Evolutionary conservation across 768 basidiomycete species (phyloP).

Genomic region (Clavulina sp.): DNA sequence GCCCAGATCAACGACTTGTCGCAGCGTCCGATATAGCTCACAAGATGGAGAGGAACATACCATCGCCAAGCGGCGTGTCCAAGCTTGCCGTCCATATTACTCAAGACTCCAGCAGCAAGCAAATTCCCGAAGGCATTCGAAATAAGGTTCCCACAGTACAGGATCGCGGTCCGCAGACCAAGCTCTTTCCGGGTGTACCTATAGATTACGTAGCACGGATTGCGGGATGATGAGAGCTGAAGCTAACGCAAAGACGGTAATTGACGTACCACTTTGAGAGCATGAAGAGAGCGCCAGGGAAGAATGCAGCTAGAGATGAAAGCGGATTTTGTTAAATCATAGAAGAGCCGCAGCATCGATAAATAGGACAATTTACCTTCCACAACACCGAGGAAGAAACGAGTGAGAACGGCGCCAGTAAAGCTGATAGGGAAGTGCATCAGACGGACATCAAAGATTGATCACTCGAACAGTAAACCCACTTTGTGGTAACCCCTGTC

Average conservation of each 20-base stretch:
- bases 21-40: conserved; percentile 5
- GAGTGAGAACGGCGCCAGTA: conserved; percentile 40
- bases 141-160: conserved; percentile 57
- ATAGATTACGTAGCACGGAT: too few relatives aligned
- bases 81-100: conserved; percentile 47
- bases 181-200: conserved; percentile 63
- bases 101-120: conserved; percentile 61
- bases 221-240: conserved; percentile 20
- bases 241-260: conserved; percentile 12
- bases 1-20: neutral
- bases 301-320: conserved; percentile 5
- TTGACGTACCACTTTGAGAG: conserved; percentile 33
- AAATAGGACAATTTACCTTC: conserved; percentile 16
- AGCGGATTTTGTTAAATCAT: neutral
- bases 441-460: neutral
- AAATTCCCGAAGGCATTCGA: conserved; percentile 71
- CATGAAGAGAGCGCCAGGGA: conserved; percentile 31
- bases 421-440: conserved; percentile 29
- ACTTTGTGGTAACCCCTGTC: conserved; percentile 30
- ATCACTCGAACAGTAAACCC: neutral
- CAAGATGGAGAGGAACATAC: conserved; percentile 44
- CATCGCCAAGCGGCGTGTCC: conserved; percentile 38
- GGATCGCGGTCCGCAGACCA: conserved; percentile 46
- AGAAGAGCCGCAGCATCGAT: neutral
- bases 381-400: conserved; percentile 65